These are phyloP conservation scores for Datisca glomerata DNA, from an alignment of 306 rosid genomes.

Conservation along the genomic window DNA sequence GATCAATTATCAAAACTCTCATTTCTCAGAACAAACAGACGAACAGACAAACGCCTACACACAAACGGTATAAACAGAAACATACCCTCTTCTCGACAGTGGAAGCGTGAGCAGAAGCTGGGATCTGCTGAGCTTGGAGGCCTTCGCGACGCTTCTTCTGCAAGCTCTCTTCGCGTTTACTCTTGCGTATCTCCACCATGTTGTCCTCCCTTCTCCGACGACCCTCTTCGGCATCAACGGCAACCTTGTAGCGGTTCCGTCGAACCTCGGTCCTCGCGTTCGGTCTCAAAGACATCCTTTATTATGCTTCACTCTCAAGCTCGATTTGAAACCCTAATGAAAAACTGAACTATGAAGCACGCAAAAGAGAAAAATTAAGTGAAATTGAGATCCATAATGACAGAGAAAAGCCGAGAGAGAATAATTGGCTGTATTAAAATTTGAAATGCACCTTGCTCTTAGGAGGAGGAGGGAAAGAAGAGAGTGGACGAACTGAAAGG, in stretches of 20 bases:
- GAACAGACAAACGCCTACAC: neutral
- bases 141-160: constrained; percentile 72
- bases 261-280: constrained; percentile 64
- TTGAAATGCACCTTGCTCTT: too few species aligned
- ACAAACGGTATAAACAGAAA: constrained; percentile 1
- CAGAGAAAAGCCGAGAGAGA: too few species aligned
- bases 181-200: constrained; percentile 78
- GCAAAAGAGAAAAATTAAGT: too few species aligned
- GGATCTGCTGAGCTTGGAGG: constrained; percentile 49
- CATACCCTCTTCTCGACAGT: constrained; percentile 57
- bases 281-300: constrained; percentile 55
- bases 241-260: constrained; percentile 70
- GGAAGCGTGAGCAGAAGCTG: constrained; percentile 27
- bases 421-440: too few species aligned
- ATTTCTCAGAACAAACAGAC: neutral
- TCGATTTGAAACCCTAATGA: constrained; percentile 6
- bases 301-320: neutral
- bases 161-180: constrained; percentile 64
- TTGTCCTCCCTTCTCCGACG: constrained; percentile 68
- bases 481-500: too few species aligned
- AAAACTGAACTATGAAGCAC: too few species aligned
- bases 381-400: too few species aligned
- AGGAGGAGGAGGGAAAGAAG: too few species aligned
- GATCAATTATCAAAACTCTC: neutral
- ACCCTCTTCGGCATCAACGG: constrained; percentile 73